Evolutionary conservation across 352 stramenopile species (phyloP).

Genomic region (Aphanomyces invadans): DNA sequence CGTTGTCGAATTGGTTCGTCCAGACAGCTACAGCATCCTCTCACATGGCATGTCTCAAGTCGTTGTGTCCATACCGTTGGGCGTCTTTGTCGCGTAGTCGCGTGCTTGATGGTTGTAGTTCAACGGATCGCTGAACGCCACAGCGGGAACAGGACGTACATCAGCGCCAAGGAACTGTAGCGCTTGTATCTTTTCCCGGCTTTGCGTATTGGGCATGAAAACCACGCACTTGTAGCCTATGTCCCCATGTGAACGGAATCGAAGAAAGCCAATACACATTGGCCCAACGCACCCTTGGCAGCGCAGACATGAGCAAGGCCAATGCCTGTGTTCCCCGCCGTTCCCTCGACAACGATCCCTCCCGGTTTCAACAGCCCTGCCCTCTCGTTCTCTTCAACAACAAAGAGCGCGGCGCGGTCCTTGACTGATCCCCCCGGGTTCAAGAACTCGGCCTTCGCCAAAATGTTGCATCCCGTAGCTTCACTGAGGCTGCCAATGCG

Average conservation of each 20-base stretch:
- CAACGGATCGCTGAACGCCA: constrained; percentile 29
- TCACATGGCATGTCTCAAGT: constrained; percentile 14
- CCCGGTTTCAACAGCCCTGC: constrained; percentile 80
- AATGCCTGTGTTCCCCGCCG: constrained; percentile 95
- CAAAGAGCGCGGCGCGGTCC: constrained; percentile 74
- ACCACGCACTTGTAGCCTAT: constrained; percentile 34
- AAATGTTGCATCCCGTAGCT: constrained; percentile 77
- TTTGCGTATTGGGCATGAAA: constrained; percentile 33
- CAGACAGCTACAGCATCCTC: constrained; percentile 25
- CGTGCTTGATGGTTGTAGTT: constrained; percentile 34
- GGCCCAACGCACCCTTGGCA: constrained; percentile 24
- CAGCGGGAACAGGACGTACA: constrained; percentile 29
- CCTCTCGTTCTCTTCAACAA: constrained; percentile 86
- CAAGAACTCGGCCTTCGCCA: constrained; percentile 94
- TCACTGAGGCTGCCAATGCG: constrained; percentile 67
- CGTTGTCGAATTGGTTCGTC: constrained; percentile 38
- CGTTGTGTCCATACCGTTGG: constrained; percentile 6
- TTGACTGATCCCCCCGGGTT: constrained; percentile 89
- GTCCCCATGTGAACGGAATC: neutral
- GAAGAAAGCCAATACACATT: no score
- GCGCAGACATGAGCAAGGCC: constrained; percentile 69
- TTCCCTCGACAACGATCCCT: constrained; percentile 94
- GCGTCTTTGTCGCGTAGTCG: constrained; percentile 12
- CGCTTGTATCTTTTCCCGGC: constrained; percentile 31
- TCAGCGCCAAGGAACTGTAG: constrained; percentile 29